Conservation (phyloP, 192 early-diverging fungal genomes). For the Coemansia sp. region DNA sequence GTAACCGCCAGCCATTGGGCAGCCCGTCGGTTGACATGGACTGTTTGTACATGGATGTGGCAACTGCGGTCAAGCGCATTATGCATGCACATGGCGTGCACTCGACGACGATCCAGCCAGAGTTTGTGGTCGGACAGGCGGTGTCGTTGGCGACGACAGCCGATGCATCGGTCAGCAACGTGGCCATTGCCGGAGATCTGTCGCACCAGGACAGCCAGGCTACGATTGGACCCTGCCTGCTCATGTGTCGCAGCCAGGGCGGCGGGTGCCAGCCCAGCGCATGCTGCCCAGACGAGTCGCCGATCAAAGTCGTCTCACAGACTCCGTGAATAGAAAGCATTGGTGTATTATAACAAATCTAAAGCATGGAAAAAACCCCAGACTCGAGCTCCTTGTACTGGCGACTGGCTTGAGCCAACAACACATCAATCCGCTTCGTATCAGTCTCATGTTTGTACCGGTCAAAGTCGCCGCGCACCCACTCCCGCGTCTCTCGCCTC, state of each 20-base stretch:
- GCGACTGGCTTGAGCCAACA: slow-evolving; percentile 43
- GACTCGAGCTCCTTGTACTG: slow-evolving; percentile 53
- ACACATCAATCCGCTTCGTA: slow-evolving; percentile 34
- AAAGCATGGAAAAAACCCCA: slow-evolving; percentile 36
- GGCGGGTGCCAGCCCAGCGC: slow-evolving; percentile 39
- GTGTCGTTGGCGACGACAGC: slow-evolving; percentile 35
- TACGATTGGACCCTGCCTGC: slow-evolving; percentile 47
- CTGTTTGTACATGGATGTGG: slow-evolving; percentile 70
- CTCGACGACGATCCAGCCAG: slow-evolving; percentile 88
- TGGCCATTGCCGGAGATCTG: slow-evolving; percentile 31
- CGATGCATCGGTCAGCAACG: slow-evolving; percentile 30
- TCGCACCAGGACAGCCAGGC: slow-evolving; percentile 19
- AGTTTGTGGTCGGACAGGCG: slow-evolving; percentile 65
- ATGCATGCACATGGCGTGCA: slow-evolving; percentile 83
- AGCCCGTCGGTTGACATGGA: slow-evolving; percentile 47
- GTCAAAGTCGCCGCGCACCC: slow-evolving; percentile 49
- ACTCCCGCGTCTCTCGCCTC: slow-evolving; percentile 36
- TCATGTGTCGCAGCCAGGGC: slow-evolving; percentile 25
- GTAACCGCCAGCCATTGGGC: slow-evolving; percentile 17
- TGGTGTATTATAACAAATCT: slow-evolving; percentile 7
- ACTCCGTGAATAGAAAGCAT: slow-evolving; percentile 1
- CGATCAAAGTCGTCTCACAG: slow-evolving; percentile 39
- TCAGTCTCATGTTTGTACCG: slow-evolving; percentile 30
- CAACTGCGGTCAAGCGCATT: slow-evolving; percentile 67
- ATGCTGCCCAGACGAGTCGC: slow-evolving; percentile 50